These are phyloP conservation scores for Scedosporium dehoogii DNA, from an alignment of 2,329 filamentous ascomycete species.

Conservation along the genomic window DNA sequence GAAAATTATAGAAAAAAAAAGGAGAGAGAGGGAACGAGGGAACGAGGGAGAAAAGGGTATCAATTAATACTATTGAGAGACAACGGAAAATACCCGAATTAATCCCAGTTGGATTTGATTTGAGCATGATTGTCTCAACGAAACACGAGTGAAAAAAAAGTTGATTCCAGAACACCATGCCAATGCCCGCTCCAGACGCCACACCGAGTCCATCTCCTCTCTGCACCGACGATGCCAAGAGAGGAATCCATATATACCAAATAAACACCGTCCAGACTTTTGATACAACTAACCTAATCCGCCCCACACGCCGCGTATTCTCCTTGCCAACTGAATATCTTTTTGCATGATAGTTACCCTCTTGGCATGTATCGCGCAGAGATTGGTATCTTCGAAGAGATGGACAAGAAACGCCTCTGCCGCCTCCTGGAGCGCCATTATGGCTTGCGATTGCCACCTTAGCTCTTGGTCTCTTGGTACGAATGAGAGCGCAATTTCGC, in stretches of 20 bases:
- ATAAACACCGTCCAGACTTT: slow-evolving; percentile 13
- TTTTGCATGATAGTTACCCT: slow-evolving; percentile 96
- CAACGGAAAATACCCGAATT: too few species aligned
- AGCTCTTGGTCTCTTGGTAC: slow-evolving; percentile 58
- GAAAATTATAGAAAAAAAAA: too few species aligned
- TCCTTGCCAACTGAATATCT: slow-evolving; percentile 84
- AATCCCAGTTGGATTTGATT: too few species aligned
- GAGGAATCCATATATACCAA: neutral
- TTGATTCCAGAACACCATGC: too few species aligned
- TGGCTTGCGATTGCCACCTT: slow-evolving; percentile 93
- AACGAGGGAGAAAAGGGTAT: too few species aligned
- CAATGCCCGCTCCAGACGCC: too few species aligned
- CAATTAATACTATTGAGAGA: too few species aligned
- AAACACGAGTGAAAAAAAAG: too few species aligned
- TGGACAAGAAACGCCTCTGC: slow-evolving; percentile 94
- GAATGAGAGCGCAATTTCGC: slow-evolving; percentile 61
- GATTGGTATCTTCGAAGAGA: slow-evolving; percentile 91
- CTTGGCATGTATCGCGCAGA: slow-evolving; percentile 95
- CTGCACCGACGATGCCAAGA: neutral
- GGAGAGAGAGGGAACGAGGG: too few species aligned
- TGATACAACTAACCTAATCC: slow-evolving; percentile 41
- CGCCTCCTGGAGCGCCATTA: slow-evolving; percentile 86
- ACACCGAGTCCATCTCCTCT: neutral
- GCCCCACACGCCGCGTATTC: slow-evolving; percentile 71
- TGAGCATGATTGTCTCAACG: too few species aligned